A percentile compares a stretch with the other conserved stretches of the same genome.
Conservation (phyloP, 176 grass and related monocot genomes). For the Aechmea fasciata region DNA sequence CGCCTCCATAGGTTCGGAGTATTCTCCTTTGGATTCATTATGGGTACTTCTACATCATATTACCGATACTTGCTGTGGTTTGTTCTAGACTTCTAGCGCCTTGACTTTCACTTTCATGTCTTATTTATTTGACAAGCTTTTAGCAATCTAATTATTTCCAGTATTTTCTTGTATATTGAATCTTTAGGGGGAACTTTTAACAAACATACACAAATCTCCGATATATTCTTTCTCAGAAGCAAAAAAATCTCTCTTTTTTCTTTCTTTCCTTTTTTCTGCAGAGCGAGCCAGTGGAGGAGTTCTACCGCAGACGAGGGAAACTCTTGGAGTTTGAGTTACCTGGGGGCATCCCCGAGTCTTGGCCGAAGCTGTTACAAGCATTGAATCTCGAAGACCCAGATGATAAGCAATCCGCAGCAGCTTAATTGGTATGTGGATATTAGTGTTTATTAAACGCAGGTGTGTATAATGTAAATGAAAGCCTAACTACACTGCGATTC, state of each 20-base stretch:
- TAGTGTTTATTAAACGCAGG: background rate
- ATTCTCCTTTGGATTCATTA: no score
- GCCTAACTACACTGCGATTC: background rate
- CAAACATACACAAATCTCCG: no score
- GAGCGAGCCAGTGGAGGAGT: constrained; percentile 78
- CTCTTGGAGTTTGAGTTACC: constrained; percentile 85
- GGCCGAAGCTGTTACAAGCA: constrained; percentile 77
- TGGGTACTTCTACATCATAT: no score
- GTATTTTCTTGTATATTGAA: no score
- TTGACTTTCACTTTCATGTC: no score
- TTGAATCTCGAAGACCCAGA: constrained; percentile 61
- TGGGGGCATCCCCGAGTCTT: constrained; percentile 65
- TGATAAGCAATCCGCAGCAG: constrained; percentile 48
- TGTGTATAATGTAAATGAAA: background rate
- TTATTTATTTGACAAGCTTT: no score
- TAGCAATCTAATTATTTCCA: no score
- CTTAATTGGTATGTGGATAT: constrained; percentile 24
- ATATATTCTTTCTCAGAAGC: no score
- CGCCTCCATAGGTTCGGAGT: no score
- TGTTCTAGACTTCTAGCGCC: no score
- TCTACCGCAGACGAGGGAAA: constrained; percentile 62
- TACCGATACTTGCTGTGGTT: no score
- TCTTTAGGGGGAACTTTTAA: no score
- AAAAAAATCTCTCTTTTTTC: background rate
- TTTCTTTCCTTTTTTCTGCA: constrained; percentile 16